Evolutionary conservation across 495 filamentous ascomycete genomes (phyloP), one percentile per base, ranked within the genome.

Genomic region (Neurospora sp.): DNA sequence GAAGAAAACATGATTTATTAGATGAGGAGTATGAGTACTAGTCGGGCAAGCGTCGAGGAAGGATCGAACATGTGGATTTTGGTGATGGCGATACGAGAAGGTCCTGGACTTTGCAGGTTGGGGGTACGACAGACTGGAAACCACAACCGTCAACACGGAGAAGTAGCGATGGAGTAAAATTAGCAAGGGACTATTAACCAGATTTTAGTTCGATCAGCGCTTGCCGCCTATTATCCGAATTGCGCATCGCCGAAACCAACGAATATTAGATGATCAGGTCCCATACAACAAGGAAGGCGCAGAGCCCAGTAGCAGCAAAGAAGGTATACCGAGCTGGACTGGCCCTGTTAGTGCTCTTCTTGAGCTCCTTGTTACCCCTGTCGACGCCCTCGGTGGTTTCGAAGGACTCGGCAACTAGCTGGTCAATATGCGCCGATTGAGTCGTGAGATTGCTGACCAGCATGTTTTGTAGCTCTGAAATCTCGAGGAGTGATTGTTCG

Each of bases 271-370:
- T 93, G 39, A 97, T 82, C 80, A 97, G 82, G 88, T 99, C 96
- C 93, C 94, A 99, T n/a, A 94, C 84, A 10, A 99, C 86, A 73
- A 99, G 85, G 77, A 91, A 91, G 4, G 88, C 83, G 80, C 94
- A 97, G 74, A 98, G 85, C 0, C 90, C 92, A 38, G 91, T 90
- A 8, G 93, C 94, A 14, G 91, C 92, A 83, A 91, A 97, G 79
- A 98, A 99, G 38, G 97, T 91, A 76, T 91, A 92, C 77, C 91
- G 90, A 37, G 96, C 96, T 44, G 93, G 91, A 85, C 94, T 97
- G 74, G 87, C 86, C 76, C 91, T 86, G 84, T 94, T 90, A 7
- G 89, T 89, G 46, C 95, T 95, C 78, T 91, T 90, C 82, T 95
- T 97, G 49, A 99, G 84, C 83, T 98, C 91, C 80, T 91, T 93